Evolutionary conservation across 306 rosid species (phyloP), one percentile per base, ranked within the genome.

Genomic region (Dalbergia cochinchinensis): DNA sequence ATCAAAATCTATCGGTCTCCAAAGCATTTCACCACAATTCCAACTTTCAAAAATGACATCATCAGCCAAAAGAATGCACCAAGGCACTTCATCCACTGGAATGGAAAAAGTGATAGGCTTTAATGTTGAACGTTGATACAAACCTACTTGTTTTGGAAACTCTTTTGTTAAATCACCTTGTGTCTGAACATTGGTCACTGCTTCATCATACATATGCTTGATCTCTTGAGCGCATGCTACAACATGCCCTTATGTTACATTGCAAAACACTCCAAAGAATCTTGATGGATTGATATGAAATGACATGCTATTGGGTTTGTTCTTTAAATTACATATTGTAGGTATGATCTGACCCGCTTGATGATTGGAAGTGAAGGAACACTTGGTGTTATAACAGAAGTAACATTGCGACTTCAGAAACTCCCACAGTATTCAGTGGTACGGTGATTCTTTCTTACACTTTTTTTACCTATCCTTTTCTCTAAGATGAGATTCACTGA

Each of bases 281-380:
- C 39, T 50, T 1, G 3, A 26, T 26, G 31, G 31, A 26, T 26
- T 26, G 31, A 26, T 26, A 26, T 26, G 31, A 26, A 26, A 26
- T 26, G 31, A 26, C 2, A 26, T 1, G 31, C 74, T 16, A 14
- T 35, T 14, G 62, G 63, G 20, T 33, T 18, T 47, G 20, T 86
- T 74, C 48, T 34, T 76, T 44, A 47, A 10, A 68, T 66, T 68
- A 67, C 54, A 34, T 82, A 35, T 83, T 66, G 16, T 82, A 92
- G 97, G 89, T 95, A 95, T 83, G 99, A 95, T 79, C 84, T 95
- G 90, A 95, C 98, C 39, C 97, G 97, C 69, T 82, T 95, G 86
- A 51, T 95, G 86, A 95, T 95, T 88, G 99, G 99, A 89, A 95
- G 99, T 82, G 99, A 95, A 90, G 99, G 99, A 82, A 92, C 99